phyloP scores from a whole-genome alignment of 2,329 filamentous ascomycete genomes.

The Colletotrichum brevisporum region DNA sequence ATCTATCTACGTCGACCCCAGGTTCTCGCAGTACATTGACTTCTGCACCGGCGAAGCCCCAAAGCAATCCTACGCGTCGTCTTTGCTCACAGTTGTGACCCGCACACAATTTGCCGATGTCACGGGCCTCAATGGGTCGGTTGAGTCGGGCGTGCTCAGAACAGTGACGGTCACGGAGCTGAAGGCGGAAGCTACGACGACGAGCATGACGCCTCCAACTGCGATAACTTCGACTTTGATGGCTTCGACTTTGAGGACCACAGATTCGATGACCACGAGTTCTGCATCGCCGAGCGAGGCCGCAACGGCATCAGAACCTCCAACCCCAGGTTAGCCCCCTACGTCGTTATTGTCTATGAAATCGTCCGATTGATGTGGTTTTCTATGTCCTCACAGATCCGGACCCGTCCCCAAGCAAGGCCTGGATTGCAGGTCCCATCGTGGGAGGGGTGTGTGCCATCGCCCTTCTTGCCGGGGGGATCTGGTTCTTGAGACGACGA shows the following conservation, averaged over 20 bases:
- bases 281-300: neutral
- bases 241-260: neutral
- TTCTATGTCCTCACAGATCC: too few species aligned
- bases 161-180: neutral
- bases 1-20: neutral
- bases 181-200: neutral
- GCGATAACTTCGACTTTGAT: neutral
- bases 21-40: neutral
- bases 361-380: too few species aligned
- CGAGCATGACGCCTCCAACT: neutral
- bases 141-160: neutral
- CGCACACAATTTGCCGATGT: neutral
- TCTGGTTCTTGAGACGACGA: constrained; percentile 18
- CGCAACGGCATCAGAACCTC: neutral
- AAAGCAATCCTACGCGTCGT: neutral
- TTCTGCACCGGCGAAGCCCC: neutral
- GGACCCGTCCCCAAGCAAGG: neutral
- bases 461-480: neutral
- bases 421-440: constrained; percentile 24
- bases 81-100: neutral
- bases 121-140: neutral
- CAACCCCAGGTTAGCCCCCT: too few species aligned
- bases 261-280: neutral
- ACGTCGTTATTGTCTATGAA: too few species aligned
- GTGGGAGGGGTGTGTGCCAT: neutral